Evolutionary conservation across 202 grass and related monocot genomes (phyloP), one percentile per base, ranked within the genome.

Genomic region (Elaeis oleifera): DNA sequence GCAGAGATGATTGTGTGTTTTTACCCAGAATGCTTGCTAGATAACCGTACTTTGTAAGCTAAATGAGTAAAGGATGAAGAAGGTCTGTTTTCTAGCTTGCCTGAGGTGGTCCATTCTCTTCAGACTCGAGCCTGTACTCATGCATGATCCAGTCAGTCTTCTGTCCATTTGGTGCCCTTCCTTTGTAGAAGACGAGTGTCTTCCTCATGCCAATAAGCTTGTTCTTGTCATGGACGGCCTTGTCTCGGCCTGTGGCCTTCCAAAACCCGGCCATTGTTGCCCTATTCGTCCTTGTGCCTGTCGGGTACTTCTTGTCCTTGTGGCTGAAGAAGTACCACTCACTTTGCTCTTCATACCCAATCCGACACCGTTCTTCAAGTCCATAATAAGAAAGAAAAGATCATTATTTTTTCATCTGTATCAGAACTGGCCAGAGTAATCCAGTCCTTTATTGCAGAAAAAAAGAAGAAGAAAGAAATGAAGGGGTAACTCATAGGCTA

Each of bases 291-390:
- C 80, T 76, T 13, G 80, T 83, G 20, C 80, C 80, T 3, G 80
- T 83, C 29, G 80, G 80, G 44, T 83, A 83, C 62, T 83, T 83
- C 64, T 69, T 83, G 50, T 83, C 80, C 63, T 83, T 83, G 74
- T 83, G 80, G 60, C 80, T 83, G 49, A 83, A 83, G 80, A 83
- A 83, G 73, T 83, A 83, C 80, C 80, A 83, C 44, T 83, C 80
- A 4, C 68, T 77, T 65, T 83, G 80, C 50, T 83, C 80, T 58
- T 83, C 80, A 27, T 77, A 83, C 31, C 80, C 80, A 58, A 83
- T 77, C 32, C 74, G 70, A 23, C 80, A 83, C 25, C 51, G 63
- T 66, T 77, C 80, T 83, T 61, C 24, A 64, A 76, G 9, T 16
- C 71, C 20, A 44, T 44, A 0, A 44, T 65, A 70, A 59, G 7